Conservation (phyloP, 1,139 yeast genomes). For the Blastobotrys elegans region DNA sequence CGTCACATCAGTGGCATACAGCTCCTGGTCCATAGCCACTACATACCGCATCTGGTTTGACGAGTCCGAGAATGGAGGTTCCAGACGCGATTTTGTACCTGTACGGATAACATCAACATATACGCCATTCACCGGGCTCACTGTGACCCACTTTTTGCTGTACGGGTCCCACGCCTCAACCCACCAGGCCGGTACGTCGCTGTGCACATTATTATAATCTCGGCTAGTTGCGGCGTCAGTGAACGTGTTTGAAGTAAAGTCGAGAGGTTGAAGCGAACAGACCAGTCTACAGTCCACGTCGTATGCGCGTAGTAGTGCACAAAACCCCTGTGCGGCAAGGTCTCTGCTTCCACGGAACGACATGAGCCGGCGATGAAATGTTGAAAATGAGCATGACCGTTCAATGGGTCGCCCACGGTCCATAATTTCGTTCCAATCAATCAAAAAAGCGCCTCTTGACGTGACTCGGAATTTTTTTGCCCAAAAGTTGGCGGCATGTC, state of each 20-base stretch:
- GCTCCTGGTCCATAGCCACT: conserved; percentile 63
- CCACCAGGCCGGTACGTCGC: conserved; percentile 74
- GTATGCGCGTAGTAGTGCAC: conserved; percentile 63
- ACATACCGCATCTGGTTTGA: conserved; percentile 67
- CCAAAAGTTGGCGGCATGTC: conserved; percentile 62
- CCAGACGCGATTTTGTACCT: conserved; percentile 48
- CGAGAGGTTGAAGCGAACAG: conserved; percentile 86
- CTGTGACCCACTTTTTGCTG: conserved; percentile 70
- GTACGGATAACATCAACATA: conserved; percentile 64
- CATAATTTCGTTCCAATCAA: conserved; percentile 57
- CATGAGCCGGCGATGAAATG: conserved; percentile 24
- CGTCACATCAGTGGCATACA: conserved; percentile 76
- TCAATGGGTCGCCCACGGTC: conserved; percentile 26
- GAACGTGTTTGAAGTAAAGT: conserved; percentile 50
- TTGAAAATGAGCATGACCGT: conserved; percentile 20
- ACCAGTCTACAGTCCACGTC: conserved; percentile 72
- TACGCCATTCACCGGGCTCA: conserved; percentile 56
- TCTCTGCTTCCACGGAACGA: conserved; percentile 61
- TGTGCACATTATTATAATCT: conserved; percentile 15
- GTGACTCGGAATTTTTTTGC: conserved; percentile 49
- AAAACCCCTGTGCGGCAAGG: conserved; percentile 82
- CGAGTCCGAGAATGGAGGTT: conserved; percentile 63
- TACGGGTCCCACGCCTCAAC: conserved; percentile 86
- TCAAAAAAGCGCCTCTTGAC: conserved; percentile 41
- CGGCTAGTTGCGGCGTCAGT: conserved; percentile 14